These are phyloP conservation scores for Erysimum cheiranthoides DNA, from an alignment of 345 rosid species.

Conservation along the genomic window DNA sequence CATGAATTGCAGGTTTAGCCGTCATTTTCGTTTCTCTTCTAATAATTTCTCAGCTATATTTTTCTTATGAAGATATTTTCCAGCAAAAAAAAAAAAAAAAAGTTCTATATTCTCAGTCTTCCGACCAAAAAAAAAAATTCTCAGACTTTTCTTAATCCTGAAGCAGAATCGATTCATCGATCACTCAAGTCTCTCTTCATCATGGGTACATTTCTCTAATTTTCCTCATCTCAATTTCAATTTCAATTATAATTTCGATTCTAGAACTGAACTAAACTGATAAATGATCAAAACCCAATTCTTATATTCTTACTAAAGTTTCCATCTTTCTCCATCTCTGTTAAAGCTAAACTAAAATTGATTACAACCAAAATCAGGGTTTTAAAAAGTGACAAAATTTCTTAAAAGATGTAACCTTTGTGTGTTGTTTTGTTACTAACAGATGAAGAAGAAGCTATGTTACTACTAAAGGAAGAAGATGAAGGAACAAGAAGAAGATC, in stretches of 20 bases:
- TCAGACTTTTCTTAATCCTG: too few relatives aligned
- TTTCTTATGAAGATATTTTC: too few relatives aligned
- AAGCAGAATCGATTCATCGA: background rate
- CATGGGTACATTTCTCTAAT: background rate
- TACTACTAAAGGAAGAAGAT: conserved; percentile 14
- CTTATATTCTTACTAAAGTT: background rate
- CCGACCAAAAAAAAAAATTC: too few relatives aligned
- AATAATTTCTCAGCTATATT: too few relatives aligned
- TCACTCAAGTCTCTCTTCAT: background rate
- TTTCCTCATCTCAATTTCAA: background rate
- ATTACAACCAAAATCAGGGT: background rate
- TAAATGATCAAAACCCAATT: background rate
- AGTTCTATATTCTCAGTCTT: too few relatives aligned
- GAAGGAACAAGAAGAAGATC: conserved; percentile 5
- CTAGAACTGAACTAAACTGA: background rate
- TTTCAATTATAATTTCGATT: background rate
- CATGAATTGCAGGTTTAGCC: too few relatives aligned
- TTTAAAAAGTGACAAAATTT: background rate
- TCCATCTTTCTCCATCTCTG: background rate
- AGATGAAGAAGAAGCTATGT: conserved; percentile 30
- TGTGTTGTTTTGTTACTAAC: background rate
- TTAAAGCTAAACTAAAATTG: background rate
- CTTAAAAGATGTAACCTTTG: conserved; percentile 3
- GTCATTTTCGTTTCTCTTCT: too few relatives aligned
- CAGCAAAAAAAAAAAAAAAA: too few relatives aligned